A percentile compares a stretch with the other conserved stretches of the same genome.
These are phyloP conservation scores for Quercus rubra DNA, from an alignment of 306 rosid species.

Conservation along the genomic window DNA sequence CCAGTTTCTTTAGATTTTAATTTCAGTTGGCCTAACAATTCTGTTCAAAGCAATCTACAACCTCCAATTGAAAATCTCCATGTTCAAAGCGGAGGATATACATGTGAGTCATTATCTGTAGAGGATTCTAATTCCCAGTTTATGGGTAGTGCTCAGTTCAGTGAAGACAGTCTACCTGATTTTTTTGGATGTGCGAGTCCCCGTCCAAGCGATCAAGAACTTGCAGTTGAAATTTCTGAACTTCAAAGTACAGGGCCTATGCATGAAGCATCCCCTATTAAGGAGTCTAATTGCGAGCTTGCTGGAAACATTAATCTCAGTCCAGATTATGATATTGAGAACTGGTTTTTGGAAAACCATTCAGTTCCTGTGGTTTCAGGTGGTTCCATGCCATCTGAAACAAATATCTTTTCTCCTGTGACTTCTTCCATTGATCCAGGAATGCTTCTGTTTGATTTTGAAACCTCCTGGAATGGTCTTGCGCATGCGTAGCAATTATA, in stretches of 20 bases:
- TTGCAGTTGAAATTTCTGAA: conserved; percentile 16
- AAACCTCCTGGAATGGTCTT: conserved; percentile 36
- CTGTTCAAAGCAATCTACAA: conserved; percentile 21
- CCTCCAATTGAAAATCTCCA: conserved; percentile 12
- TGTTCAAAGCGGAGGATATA: conserved; percentile 16
- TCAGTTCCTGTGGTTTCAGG: conserved; percentile 21
- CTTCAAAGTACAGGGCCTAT: conserved; percentile 25
- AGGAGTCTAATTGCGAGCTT: conserved; percentile 24
- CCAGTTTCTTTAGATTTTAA: conserved; percentile 20
- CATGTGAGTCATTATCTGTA: not conserved
- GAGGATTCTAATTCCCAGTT: conserved; percentile 20
- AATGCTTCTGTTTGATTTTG: conserved; percentile 38
- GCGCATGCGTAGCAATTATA: conserved; percentile 19
- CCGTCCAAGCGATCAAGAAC: conserved; percentile 33
- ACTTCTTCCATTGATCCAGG: conserved; percentile 27
- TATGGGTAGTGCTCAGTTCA: not conserved
- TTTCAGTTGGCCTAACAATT: conserved; percentile 31
- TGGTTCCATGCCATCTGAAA: conserved; percentile 31
- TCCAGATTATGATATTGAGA: conserved; percentile 21
- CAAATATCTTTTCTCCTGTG: conserved; percentile 41
- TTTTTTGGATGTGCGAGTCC: not conserved
- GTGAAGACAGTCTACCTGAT: not conserved
- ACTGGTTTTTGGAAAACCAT: conserved; percentile 41
- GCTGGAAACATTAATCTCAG: conserved; percentile 7
- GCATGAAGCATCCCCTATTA: conserved; percentile 15